phyloP scores from a whole-genome alignment of 768 basidiomycete genomes.

The Neoboletus brunneissimus region DNA sequence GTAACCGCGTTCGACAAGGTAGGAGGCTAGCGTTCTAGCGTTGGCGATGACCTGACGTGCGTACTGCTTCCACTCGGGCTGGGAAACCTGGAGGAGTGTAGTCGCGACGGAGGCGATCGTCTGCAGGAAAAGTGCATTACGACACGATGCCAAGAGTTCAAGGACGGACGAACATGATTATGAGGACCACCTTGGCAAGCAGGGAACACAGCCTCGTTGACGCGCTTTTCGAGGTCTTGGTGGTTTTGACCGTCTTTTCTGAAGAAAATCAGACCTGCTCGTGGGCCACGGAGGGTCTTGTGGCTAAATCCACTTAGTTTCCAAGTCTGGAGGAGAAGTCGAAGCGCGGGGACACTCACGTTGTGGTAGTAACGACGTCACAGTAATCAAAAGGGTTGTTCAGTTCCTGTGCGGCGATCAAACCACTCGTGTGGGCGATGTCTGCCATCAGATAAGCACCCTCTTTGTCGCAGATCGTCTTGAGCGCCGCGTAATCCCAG shows the following conservation, averaged over 20 bases:
- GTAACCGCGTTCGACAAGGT: constrained; percentile 79
- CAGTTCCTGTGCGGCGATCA: constrained; percentile 89
- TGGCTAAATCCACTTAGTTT: constrained; percentile 48
- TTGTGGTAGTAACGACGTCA: constrained; percentile 97
- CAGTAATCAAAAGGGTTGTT: constrained; percentile 93
- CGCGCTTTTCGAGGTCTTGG: constrained; percentile 89
- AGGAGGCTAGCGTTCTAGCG: constrained; percentile 69
- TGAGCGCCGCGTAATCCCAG: constrained; percentile 90
- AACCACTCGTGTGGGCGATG: constrained; percentile 96
- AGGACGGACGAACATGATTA: constrained; percentile 71
- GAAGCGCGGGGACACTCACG: constrained; percentile 45
- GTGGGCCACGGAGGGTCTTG: constrained; percentile 98
- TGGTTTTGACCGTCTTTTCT: constrained; percentile 81
- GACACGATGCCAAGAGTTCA: not conserved
- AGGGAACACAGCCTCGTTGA: constrained; percentile 99
- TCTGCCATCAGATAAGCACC: constrained; percentile 94
- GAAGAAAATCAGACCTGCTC: constrained; percentile 99
- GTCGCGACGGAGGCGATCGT: constrained; percentile 96
- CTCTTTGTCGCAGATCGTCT: constrained; percentile 78
- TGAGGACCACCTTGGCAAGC: constrained; percentile 99
- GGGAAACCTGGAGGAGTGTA: constrained; percentile 84
- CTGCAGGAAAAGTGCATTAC: constrained; percentile 35
- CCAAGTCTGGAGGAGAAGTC: not conserved
- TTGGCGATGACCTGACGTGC: constrained; percentile 94
- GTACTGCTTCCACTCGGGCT: constrained; percentile 87